Percentiles rank a stretch among this genome's conserved stretches.
Evolutionary conservation across 768 basidiomycete species (phyloP).

Genomic region (Boletus edulis): DNA sequence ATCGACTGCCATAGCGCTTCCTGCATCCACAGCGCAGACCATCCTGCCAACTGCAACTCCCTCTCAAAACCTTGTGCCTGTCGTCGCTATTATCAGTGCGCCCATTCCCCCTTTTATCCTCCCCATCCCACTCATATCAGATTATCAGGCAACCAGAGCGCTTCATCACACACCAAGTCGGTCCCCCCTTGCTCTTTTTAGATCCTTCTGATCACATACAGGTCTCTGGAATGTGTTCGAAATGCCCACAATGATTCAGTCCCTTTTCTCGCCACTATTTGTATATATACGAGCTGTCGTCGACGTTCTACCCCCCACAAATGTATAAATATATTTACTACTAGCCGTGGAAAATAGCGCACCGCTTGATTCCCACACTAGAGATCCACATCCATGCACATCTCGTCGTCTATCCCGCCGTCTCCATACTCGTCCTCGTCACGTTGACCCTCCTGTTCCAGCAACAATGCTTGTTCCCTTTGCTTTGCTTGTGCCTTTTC

Average conservation of each 20-base stretch:
- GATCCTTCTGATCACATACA: slow-evolving; percentile 24
- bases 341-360: not conserved
- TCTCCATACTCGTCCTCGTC: slow-evolving; percentile 63
- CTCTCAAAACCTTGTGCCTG: slow-evolving; percentile 41
- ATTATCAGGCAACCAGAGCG: slow-evolving; percentile 53
- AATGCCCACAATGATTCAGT: slow-evolving; percentile 27
- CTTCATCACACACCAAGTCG: slow-evolving; percentile 42
- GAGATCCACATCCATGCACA: slow-evolving; percentile 57
- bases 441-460: slow-evolving; percentile 32
- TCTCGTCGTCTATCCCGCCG: slow-evolving; percentile 63
- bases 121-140: not conserved
- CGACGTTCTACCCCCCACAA: not conserved
- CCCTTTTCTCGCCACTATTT: not conserved
- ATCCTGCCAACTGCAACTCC: slow-evolving; percentile 46
- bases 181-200: slow-evolving; percentile 15
- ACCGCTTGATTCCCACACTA: not conserved
- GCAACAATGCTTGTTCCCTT: slow-evolving; percentile 56
- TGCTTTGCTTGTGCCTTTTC: slow-evolving; percentile 83
- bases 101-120: not conserved
- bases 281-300: slow-evolving; percentile 13
- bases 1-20: slow-evolving; percentile 49
- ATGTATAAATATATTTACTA: slow-evolving; percentile 14
- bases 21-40: slow-evolving; percentile 49
- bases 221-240: slow-evolving; percentile 39
- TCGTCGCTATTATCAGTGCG: slow-evolving; percentile 55